Evolutionary conservation across 2,329 filamentous ascomycete genomes (phyloP).

Genomic region (Fusarium bulbicola): DNA sequence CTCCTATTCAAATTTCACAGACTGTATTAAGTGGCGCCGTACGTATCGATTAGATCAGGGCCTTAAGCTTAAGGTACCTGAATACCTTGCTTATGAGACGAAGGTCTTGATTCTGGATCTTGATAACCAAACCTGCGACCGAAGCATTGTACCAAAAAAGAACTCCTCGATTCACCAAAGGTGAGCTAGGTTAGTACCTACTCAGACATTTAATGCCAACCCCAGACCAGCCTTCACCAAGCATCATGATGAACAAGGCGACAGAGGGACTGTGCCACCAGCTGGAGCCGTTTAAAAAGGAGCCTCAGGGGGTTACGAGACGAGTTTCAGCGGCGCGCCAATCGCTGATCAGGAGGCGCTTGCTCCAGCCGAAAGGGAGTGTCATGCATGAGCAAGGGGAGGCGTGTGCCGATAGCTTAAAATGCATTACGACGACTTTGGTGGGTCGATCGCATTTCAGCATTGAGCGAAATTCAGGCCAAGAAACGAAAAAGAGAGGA

Average conservation of each 20-base stretch:
- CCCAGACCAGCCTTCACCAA: not conserved
- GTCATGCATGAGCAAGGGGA: not conserved
- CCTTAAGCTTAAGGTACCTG: not conserved
- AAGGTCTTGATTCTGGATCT: not conserved
- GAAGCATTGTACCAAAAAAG: not conserved
- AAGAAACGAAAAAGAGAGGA: conserved; percentile 13
- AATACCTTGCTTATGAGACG: not conserved
- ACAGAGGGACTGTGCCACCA: conserved; percentile 1
- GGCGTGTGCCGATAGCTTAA: conserved; percentile 3
- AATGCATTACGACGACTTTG: conserved; percentile 35
- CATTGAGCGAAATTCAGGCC: conserved; percentile 18
- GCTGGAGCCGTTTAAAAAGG: conserved; percentile 1
- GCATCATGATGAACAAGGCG: not conserved
- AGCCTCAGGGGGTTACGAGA: conserved; percentile 15
- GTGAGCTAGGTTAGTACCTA: not conserved
- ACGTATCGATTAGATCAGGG: too few species aligned
- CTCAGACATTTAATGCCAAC: conserved; percentile 7
- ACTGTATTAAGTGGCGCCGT: too few species aligned
- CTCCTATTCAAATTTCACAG: too few species aligned
- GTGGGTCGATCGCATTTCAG: conserved; percentile 19
- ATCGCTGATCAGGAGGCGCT: conserved; percentile 26
- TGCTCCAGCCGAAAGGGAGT: conserved; percentile 23
- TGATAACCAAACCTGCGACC: not conserved
- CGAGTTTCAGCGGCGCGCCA: conserved; percentile 29
- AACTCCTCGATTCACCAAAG: not conserved